Percentiles rank a stretch among this genome's conserved stretches.
Conservation (phyloP, 2,329 filamentous ascomycete species). For the Fusarium paranaense region DNA sequence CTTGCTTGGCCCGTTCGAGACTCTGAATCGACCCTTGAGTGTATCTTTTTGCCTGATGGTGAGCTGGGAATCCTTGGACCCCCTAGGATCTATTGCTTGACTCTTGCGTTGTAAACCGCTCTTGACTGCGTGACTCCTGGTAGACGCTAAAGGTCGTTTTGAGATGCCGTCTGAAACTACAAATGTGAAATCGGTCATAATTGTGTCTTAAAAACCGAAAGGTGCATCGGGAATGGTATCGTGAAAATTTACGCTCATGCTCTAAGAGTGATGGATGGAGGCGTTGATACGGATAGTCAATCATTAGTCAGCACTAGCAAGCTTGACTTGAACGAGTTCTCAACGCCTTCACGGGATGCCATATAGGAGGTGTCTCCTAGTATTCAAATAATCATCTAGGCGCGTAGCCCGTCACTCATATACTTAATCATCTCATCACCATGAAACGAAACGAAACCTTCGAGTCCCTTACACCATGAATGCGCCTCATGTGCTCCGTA, state of each 20-base stretch:
- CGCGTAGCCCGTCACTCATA: conserved; percentile 23
- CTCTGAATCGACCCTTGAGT: conserved; percentile 26
- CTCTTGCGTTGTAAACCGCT: conserved; percentile 28
- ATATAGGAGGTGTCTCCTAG: background rate
- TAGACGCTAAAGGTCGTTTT: conserved; percentile 20
- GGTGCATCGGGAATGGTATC: background rate
- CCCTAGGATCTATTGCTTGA: background rate
- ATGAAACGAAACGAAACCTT: conserved; percentile 19
- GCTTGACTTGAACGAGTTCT: background rate
- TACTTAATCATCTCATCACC: conserved; percentile 19
- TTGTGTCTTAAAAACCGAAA: background rate
- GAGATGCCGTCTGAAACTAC: conserved; percentile 16
- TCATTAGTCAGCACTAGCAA: conserved; percentile 12
- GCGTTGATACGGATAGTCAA: background rate
- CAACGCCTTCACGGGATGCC: background rate
- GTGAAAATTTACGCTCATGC: background rate
- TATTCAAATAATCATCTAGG: background rate
- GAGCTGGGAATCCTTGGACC: conserved; percentile 17
- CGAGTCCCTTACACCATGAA: conserved; percentile 21
- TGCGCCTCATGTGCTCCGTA: conserved; percentile 36
- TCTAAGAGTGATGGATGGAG: background rate
- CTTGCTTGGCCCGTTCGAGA: background rate
- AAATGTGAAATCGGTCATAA: conserved; percentile 26
- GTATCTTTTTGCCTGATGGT: conserved; percentile 23
- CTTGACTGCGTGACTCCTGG: conserved; percentile 31